A percentile compares a stretch with the other conserved stretches of the same genome.
Conservation (phyloP, 2,329 filamentous ascomycete genomes). For the Fusarium hainanense region DNA sequence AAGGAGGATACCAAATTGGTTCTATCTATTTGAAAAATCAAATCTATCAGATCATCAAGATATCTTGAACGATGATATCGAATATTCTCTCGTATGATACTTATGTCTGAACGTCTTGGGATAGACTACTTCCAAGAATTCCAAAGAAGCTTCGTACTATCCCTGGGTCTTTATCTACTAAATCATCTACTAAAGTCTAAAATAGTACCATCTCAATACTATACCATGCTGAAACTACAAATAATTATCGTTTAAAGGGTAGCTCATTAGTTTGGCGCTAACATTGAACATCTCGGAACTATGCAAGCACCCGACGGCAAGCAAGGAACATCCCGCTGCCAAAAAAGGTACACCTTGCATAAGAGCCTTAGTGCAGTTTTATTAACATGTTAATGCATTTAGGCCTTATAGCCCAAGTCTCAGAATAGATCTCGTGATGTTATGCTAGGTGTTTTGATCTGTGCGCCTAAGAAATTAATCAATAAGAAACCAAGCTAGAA, state of each 20-base stretch:
- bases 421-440: slow-evolving; percentile 7
- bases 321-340: slow-evolving; percentile 26
- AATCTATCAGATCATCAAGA: neutral
- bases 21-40: neutral
- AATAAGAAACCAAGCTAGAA: neutral
- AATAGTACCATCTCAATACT: neutral
- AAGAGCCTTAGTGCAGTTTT: neutral
- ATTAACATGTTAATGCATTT: neutral
- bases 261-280: slow-evolving; percentile 20
- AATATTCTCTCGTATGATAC: neutral
- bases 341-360: slow-evolving; percentile 16
- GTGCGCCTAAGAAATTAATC: neutral
- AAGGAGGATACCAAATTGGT: neutral
- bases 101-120: neutral
- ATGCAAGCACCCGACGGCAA: slow-evolving; percentile 20
- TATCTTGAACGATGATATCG: neutral
- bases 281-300: slow-evolving; percentile 7
- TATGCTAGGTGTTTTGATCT: neutral
- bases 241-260: neutral
- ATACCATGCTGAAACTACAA: neutral
- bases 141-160: neutral
- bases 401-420: neutral
- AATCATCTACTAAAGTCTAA: neutral
- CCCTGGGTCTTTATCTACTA: too few relatives aligned
- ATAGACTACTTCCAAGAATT: neutral